Evolutionary conservation across 345 rosid species (phyloP), one percentile per base, ranked within the genome.

Genomic region (Aquilaria sinensis): DNA sequence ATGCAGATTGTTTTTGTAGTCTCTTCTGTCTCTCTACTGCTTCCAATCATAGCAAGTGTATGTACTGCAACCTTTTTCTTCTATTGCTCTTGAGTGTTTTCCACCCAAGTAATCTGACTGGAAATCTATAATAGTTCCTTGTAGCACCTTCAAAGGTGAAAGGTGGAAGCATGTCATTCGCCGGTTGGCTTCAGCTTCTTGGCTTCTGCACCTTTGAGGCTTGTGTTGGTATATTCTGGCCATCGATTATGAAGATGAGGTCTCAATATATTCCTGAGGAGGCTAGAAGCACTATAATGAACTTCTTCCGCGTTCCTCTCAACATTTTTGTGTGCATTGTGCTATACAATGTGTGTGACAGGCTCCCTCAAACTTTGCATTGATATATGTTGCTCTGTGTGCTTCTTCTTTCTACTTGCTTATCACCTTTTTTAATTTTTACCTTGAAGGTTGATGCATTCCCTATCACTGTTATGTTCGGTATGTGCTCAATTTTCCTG

Each of bases 231-330:
- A 75, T 90, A 72, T 93, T 90, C 79, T 93, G 97, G 97, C 97
- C 98, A 51, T 93, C 97, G 47, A 93, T 93, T 56, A 90, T 93
- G 98, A 93, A 93, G 80, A 93, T 93, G 98, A 81, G 98, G 72
- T 93, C 97, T 60, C 98, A 93, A 59, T 93, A 90, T 79, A 88
- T 93, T 63, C 97, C 98, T 0, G 98, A 93, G 80, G 98, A 93
- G 74, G 94, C 98, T 72, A 77, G 98, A 67, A 90, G 97, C 85
- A 93, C 98, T 73, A 93, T 90, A 72, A 93, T 93, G 98, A 93
- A 93, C 73, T 93, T 90, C 75, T 93, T 90, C 82, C 90, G 98
- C 69, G 77, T 93, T 67, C 98, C 98, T 66, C 94, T 93, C 76
- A 93, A 86, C 63, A 78, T 93, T 55, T 93, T 90, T 66, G 98